A percentile compares a stretch with the other conserved stretches of the same genome.
Conservation (phyloP, 192 early-diverging fungal genomes). For the Coemansia sp. region DNA sequence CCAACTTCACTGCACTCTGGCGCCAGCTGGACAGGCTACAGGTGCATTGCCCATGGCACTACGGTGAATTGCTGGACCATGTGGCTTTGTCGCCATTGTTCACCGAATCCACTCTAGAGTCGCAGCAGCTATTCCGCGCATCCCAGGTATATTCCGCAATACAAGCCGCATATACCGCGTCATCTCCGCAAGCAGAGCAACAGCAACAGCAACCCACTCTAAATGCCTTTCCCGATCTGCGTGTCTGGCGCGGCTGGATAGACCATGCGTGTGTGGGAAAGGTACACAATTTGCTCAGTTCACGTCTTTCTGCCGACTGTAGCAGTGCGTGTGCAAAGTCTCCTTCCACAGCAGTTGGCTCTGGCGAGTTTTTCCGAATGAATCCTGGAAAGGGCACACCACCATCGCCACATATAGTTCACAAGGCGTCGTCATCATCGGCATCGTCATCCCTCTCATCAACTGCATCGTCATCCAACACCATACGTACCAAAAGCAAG, state of each 20-base stretch:
- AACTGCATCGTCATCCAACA: background rate
- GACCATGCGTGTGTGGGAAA: slow-evolving; percentile 20
- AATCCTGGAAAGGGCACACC: slow-evolving; percentile 1
- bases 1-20: slow-evolving; percentile 49
- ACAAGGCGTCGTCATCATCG: slow-evolving; percentile 18
- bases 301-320: slow-evolving; percentile 6
- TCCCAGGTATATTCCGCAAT: slow-evolving; percentile 35
- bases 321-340: background rate
- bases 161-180: slow-evolving; percentile 20
- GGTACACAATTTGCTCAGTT: slow-evolving; percentile 22
- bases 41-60: slow-evolving; percentile 28
- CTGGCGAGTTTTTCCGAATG: background rate
- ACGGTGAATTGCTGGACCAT: slow-evolving; percentile 20
- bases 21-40: slow-evolving; percentile 29
- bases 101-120: slow-evolving; percentile 36
- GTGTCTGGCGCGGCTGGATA: slow-evolving; percentile 48
- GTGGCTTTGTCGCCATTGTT: slow-evolving; percentile 37
- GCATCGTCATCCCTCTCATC: slow-evolving; percentile 1
- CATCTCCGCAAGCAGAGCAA: background rate
- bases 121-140: slow-evolving; percentile 40
- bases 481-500: slow-evolving; percentile 6
- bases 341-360: background rate
- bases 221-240: slow-evolving; percentile 24
- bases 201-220: background rate
- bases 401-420: slow-evolving; percentile 32